Conservation (phyloP, 305 asterid genomes). For the Fraxinus xanthoxyloides region DNA sequence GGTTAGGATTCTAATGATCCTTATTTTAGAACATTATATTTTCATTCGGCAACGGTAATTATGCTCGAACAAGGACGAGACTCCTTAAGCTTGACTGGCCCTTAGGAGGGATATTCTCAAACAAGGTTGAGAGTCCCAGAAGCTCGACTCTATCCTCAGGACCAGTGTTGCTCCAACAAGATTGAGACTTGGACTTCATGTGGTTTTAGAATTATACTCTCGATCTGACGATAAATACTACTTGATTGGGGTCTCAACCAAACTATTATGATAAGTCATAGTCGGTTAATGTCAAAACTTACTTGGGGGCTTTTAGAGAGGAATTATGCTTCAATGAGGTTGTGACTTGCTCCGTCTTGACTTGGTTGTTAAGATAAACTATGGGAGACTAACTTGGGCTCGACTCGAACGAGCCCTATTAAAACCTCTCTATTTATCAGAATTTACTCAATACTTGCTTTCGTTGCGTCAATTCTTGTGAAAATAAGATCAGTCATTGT, state of each 20-base stretch:
- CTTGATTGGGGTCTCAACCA: background rate
- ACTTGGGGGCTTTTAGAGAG: too few relatives aligned
- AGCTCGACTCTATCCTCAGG: background rate
- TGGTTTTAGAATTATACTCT: background rate
- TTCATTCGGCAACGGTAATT: background rate
- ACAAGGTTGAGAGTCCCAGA: background rate
- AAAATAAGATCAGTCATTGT: background rate
- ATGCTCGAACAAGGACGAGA: background rate
- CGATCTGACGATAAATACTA: background rate
- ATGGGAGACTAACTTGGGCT: too few relatives aligned
- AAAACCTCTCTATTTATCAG: background rate
- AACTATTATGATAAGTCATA: too few relatives aligned
- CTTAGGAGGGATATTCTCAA: background rate
- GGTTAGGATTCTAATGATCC: background rate
- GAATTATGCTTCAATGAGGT: too few relatives aligned
- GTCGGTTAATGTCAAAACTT: too few relatives aligned
- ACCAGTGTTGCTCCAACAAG: background rate
- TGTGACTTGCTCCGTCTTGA: too few relatives aligned
- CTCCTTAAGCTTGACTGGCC: background rate
- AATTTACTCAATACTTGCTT: background rate
- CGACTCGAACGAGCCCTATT: too few relatives aligned
- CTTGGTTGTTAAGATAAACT: too few relatives aligned
- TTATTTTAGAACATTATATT: background rate
- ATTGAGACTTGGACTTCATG: background rate
- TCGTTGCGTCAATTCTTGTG: background rate